Base-by-base conservation (phyloP, 805 yeast genomes). In the Hanseniaspora vineae region DNA sequence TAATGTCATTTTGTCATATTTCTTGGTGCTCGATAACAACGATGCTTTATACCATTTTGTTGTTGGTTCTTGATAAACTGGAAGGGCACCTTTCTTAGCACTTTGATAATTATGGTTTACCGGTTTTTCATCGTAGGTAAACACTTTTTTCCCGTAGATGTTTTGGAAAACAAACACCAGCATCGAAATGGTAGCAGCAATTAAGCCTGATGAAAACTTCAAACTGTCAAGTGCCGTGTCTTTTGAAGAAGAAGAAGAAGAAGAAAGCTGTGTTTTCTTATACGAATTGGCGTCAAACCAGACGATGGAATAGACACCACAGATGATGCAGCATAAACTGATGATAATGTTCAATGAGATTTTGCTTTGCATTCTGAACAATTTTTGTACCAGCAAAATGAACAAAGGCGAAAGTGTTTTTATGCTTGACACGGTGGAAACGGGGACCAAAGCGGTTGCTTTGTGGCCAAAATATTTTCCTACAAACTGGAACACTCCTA, bases 81-180 rank as follows among this genome's bases (percentile, higher is more conserved):
- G 50, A 39, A 48, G 33, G 1, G 44, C 35, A 15, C 4, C 39
- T 31, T 35, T 42, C 40, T 5, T 31, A 9, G 14, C 42, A 35
- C 20, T 43, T 42, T 23, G 29, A 23, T 23, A 23, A 11, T 8
- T 4, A 13, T 42, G 32, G 14, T 10, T 35, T 33, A 1, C 6
- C 4, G 49, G 49, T 19, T 49, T 58, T 14, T 55, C 58, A 47
- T 63, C 65, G 54, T 57, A 64, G 35, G 89, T 85, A 51, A 87
- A 75, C 39, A 88, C 78, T 52, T 78, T 81, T 65, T 88, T 88
- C 37, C 92, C 88, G 63, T 85, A 87, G 42, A 88, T 84, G 59
- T 87, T 87, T 58, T 87, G 95, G 2, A 80, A 76, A 5, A 90
- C 95, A 67, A 88, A 87, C 17, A 86, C 77, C 8, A 83, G 60